Evolutionary conservation across 805 yeast genomes (phyloP), one percentile per base, ranked within the genome.

Genomic region (Sugiyamaella lignohabitans): DNA sequence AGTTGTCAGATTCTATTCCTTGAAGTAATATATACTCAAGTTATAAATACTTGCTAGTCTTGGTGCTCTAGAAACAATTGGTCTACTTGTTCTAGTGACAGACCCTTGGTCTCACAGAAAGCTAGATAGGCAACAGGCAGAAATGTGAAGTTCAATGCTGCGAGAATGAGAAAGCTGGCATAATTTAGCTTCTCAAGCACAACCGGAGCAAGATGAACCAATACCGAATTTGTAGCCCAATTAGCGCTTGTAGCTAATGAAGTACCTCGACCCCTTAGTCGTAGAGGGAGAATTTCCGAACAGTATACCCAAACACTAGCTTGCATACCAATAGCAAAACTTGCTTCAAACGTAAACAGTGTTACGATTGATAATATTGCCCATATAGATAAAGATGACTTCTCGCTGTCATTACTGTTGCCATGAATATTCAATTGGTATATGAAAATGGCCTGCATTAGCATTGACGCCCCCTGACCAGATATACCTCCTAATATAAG

Each of bases 31-130:
- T n/a, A n/a, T n/a, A n/a, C n/a, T n/a, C n/a, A n/a, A n/a, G n/a
- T n/a, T n/a, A n/a, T n/a, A n/a, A n/a, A n/a, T n/a, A n/a, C n/a
- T n/a, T n/a, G n/a, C n/a, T n/a, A n/a, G n/a, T n/a, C n/a, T n/a
- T n/a, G n/a, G 32, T 27, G 8, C 14, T 27, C 32, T 8, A 27
- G 11, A 62, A 87, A 87, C 8, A 87, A 76, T 2, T 83, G 74
- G 49, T 88, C 95, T 91, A 87, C 86, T 48, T 87, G 95, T 61
- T 88, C 96, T 46, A 87, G 71, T 19, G 80, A 27, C 8, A 27
- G 76, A 10, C 95, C 96, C 57, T 84, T 87, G 2, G 96, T 87
- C 62, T 87, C 96, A 1, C 95, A 95, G 61, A 82, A 86, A 42
- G 80, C 68, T 45, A 71, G 72, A 64, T 73, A 77, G 10, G 86